These are phyloP conservation scores for Heritiera fomes DNA, from an alignment of 345 rosid species.

Conservation along the genomic window DNA sequence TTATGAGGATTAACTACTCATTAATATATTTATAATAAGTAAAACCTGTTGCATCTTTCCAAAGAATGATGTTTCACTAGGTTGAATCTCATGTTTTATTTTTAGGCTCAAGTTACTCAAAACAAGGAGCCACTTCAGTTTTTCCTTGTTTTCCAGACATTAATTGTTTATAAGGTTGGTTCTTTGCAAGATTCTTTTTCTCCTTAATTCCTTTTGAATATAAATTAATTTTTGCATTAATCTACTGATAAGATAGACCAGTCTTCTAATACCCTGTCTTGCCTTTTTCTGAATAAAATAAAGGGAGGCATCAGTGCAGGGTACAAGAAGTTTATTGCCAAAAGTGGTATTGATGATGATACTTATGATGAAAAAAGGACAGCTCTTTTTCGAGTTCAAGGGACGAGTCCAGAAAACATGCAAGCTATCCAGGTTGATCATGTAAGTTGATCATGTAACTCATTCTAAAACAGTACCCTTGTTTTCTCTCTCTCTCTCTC, in stretches of 20 bases:
- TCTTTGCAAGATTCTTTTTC: slow-evolving; percentile 1
- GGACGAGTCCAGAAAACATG: slow-evolving; percentile 60
- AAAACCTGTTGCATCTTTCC: slow-evolving; percentile 12
- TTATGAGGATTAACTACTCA: neutral
- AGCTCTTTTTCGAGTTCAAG: slow-evolving; percentile 76
- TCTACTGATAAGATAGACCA: neutral
- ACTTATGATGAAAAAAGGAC: slow-evolving; percentile 46
- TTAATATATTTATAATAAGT: neutral
- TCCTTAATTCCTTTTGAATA: neutral
- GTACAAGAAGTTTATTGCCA: slow-evolving; percentile 50
- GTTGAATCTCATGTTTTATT: slow-evolving; percentile 16
- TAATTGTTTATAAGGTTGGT: slow-evolving; percentile 62
- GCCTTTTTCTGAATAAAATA: neutral
- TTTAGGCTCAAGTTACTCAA: slow-evolving; percentile 68
- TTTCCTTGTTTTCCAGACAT: slow-evolving; percentile 53
- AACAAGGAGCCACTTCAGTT: slow-evolving; percentile 69
- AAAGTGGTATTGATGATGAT: slow-evolving; percentile 43
- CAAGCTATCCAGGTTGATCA: slow-evolving; percentile 83
- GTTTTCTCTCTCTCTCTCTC: neutral
- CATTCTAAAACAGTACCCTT: neutral
- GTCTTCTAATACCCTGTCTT: slow-evolving; percentile 18
- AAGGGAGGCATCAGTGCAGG: slow-evolving; percentile 72
- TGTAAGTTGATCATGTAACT: slow-evolving; percentile 42
- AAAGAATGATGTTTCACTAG: neutral
- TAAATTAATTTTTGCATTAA: neutral